Conservation (phyloP, 306 rosid species). For the Hylodesmum podocarpum region DNA sequence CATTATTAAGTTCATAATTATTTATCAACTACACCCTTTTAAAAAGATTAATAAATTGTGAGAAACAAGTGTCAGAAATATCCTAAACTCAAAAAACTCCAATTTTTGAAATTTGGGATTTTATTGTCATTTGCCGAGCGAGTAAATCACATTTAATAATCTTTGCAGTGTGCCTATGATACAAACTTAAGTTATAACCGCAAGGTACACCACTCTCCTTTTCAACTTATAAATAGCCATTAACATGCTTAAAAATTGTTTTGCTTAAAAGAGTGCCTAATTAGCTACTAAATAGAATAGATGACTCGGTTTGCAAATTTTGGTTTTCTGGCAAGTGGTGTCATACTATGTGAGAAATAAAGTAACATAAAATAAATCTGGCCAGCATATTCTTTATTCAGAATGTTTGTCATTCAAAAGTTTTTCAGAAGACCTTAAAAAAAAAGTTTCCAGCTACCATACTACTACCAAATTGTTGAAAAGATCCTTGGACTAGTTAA, state of each 20-base stretch:
- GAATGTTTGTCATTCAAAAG: neutral
- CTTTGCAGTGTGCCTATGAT: neutral
- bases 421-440: neutral
- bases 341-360: neutral
- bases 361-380: neutral
- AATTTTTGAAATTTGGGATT: neutral
- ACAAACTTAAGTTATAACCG: neutral
- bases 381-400: neutral
- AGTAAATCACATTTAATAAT: neutral
- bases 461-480: neutral
- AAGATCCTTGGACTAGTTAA: neutral
- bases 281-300: neutral
- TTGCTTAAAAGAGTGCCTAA: neutral
- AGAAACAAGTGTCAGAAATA: neutral
- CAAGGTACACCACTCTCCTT: neutral
- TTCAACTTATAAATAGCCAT: neutral
- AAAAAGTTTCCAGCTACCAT: constrained; percentile 16
- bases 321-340: neutral
- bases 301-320: neutral
- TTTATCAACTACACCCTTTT: neutral
- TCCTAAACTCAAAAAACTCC: no score
- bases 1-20: neutral
- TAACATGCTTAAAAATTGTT: neutral
- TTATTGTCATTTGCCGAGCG: neutral
- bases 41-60: neutral